phyloP scores from a whole-genome alignment of 2,329 filamentous ascomycete genomes.

The Colletotrichum nymphaeae region DNA sequence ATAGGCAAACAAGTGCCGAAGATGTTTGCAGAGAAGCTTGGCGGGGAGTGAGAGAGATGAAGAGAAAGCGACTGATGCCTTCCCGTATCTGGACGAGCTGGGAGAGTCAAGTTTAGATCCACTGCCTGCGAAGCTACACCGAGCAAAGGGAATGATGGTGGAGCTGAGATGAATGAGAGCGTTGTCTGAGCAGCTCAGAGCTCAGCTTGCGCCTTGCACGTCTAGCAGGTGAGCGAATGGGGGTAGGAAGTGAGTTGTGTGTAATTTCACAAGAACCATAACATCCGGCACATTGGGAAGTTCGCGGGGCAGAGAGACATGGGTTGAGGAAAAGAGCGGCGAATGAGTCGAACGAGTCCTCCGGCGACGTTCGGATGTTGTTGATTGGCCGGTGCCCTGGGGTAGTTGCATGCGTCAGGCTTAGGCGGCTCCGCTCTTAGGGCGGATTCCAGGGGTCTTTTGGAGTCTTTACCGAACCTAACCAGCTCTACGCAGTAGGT shows the following conservation, averaged over 20 bases:
- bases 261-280: background rate
- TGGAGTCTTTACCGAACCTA: background rate
- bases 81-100: constrained; percentile 5
- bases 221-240: background rate
- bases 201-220: background rate
- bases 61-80: background rate
- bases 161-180: background rate
- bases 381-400: constrained; percentile 18
- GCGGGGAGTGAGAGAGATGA: background rate
- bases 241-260: background rate
- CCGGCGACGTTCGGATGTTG: constrained; percentile 25
- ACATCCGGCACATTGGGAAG: background rate
- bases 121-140: background rate
- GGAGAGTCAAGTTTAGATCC: background rate
- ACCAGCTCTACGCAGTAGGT: background rate
- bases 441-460: constrained; percentile 19
- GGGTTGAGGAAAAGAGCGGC: background rate
- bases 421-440: constrained; percentile 25
- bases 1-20: background rate
- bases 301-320: background rate
- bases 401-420: background rate
- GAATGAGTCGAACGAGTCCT: background rate
- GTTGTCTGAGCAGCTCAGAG: background rate
- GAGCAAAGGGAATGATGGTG: background rate
- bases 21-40: background rate